phyloP scores from a whole-genome alignment of 225 moss, liverwort and hornwort species.

The Marchantia polymorpha region DNA sequence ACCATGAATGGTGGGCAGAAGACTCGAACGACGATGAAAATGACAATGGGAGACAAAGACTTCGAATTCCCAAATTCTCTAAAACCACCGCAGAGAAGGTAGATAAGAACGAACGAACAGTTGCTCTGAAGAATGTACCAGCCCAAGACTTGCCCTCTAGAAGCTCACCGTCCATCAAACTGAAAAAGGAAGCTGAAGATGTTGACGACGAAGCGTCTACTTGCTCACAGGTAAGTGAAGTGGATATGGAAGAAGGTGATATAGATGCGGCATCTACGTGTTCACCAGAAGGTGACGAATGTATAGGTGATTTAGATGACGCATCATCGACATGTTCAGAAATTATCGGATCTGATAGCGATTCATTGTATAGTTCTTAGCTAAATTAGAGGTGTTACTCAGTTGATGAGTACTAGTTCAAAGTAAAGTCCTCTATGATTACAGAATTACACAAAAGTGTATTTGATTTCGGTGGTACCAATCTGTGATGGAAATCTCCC shows the following conservation, averaged over 20 bases:
- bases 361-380: too few species aligned
- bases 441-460: too few species aligned
- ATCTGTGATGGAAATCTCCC: too few species aligned
- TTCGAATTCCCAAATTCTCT: not conserved
- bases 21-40: not conserved
- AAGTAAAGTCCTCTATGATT: too few species aligned
- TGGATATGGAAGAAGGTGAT: not conserved
- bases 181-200: not conserved
- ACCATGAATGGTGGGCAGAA: not conserved
- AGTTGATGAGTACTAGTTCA: too few species aligned
- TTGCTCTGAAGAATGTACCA: not conserved
- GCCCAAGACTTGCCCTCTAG: not conserved
- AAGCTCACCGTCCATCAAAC: constrained; percentile 10
- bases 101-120: not conserved
- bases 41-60: too few species aligned
- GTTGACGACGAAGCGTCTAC: constrained; percentile 14
- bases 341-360: not conserved
- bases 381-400: too few species aligned
- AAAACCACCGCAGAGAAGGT: not conserved
- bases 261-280: constrained; percentile 14
- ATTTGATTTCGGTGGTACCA: too few species aligned
- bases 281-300: not conserved
- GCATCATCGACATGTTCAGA: constrained; percentile 20
- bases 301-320: not conserved
- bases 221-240: constrained; percentile 19